Conservation (phyloP, 2,329 filamentous ascomycete species). For the Apiospora hydei region DNA sequence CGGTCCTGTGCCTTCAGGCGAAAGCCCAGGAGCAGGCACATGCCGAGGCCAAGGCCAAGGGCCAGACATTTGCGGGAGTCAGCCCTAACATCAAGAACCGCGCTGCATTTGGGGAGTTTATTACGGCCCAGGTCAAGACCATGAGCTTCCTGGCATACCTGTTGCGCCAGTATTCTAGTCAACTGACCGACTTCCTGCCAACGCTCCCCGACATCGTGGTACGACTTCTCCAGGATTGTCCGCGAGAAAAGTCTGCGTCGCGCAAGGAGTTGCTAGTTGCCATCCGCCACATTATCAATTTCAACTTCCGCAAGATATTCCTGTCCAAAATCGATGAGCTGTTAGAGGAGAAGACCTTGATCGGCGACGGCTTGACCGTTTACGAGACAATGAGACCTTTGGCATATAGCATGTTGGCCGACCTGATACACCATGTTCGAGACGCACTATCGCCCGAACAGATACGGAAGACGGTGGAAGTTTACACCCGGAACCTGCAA, state of each 20-base stretch:
- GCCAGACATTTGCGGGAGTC: conserved; percentile 88
- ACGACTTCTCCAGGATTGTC: conserved; percentile 89
- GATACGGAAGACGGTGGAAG: conserved; percentile 93
- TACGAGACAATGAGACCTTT: conserved; percentile 96
- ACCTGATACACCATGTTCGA: conserved; percentile 95
- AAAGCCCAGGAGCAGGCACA: conserved; percentile 94
- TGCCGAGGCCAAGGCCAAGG: conserved; percentile 78
- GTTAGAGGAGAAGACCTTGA: conserved; percentile 90
- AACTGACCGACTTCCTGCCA: conserved; percentile 86
- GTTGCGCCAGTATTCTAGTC: conserved; percentile 84
- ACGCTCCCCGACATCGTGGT: conserved; percentile 90
- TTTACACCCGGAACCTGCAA: conserved; percentile 95
- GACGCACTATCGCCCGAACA: conserved; percentile 89
- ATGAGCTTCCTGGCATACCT: conserved; percentile 99
- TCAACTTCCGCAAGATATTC: conserved; percentile 97
- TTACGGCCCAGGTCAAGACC: conserved; percentile 97
- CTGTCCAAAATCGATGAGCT: conserved; percentile 93
- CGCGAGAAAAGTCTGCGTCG: conserved; percentile 89
- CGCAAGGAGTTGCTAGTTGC: conserved; percentile 95
- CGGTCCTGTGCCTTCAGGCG: conserved; percentile 85
- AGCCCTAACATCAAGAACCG: conserved; percentile 93
- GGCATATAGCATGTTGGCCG: conserved; percentile 97
- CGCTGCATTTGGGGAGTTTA: conserved; percentile 94
- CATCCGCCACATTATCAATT: conserved; percentile 98
- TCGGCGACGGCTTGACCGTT: conserved; percentile 94